Percentiles rank a stretch among this genome's conserved stretches.
Conservation (phyloP, 2,329 filamentous ascomycete species). For the Ceratocystis smalleyi region DNA sequence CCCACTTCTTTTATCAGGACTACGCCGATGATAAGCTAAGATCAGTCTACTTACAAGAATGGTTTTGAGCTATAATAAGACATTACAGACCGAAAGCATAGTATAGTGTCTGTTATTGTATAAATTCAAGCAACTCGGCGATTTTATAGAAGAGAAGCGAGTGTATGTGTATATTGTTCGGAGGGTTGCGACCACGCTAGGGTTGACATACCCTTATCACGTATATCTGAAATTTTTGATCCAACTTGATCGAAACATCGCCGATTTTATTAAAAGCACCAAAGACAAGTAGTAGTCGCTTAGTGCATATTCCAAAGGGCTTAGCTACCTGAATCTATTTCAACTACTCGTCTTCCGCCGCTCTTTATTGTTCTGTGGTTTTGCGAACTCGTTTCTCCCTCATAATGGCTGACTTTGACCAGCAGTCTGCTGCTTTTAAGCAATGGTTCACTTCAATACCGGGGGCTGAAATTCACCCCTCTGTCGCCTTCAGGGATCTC, state of each 20-base stretch:
- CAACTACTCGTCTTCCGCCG: no score
- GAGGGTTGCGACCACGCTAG: neutral
- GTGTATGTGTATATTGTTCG: no score
- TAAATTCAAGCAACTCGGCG: no score
- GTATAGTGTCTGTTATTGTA: no score
- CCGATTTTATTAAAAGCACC: neutral
- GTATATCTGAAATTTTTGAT: neutral
- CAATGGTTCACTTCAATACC: constrained; percentile 38
- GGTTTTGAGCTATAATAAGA: neutral
- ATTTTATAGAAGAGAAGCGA: no score
- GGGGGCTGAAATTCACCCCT: constrained; percentile 37
- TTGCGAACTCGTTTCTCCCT: neutral
- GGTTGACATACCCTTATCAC: neutral
- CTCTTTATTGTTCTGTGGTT: neutral
- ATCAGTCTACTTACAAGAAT: neutral
- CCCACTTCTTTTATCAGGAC: neutral
- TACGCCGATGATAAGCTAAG: neutral
- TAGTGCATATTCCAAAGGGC: neutral
- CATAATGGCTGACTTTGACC: constrained; percentile 28
- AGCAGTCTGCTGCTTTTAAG: constrained; percentile 32
- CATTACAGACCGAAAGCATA: no score
- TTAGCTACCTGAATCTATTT: no score
- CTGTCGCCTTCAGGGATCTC: constrained; percentile 38
- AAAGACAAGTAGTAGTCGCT: neutral
- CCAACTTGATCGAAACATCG: neutral